Percentiles rank a stretch among this genome's conserved stretches.
Conservation (phyloP, 768 basidiomycete genomes). For the Leccinellum albellum region DNA sequence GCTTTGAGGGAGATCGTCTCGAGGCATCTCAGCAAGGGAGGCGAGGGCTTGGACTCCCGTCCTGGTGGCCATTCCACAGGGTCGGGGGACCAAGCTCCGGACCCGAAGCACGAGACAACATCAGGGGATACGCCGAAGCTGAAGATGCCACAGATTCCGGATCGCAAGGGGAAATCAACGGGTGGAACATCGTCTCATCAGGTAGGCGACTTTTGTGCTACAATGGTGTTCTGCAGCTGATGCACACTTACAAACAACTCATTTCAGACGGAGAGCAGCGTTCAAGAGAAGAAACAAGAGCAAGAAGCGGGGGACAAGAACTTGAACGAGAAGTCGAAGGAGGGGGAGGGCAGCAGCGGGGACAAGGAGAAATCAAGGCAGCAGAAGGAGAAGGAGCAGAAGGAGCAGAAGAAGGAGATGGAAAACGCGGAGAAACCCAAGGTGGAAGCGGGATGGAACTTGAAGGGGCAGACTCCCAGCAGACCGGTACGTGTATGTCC, state of each 20-base stretch:
- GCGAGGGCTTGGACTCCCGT: conserved; percentile 14
- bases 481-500: conserved; percentile 12
- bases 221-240: background rate
- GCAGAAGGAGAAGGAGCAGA: background rate
- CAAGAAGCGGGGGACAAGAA: background rate
- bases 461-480: background rate
- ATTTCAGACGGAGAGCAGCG: background rate
- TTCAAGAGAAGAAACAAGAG: background rate
- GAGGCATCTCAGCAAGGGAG: conserved; percentile 28
- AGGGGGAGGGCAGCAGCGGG: background rate
- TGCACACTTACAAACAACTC: background rate
- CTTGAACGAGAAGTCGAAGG: background rate
- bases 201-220: conserved; percentile 3
- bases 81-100: conserved; percentile 15
- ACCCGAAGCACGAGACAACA: conserved; percentile 5
- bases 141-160: conserved; percentile 9
- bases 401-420: background rate
- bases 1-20: conserved; percentile 31
- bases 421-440: background rate
- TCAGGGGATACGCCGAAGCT: background rate
- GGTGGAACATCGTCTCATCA: background rate
- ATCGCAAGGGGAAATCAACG: background rate
- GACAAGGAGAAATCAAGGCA: background rate
- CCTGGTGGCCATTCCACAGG: conserved; percentile 14
- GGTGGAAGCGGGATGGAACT: background rate